Evolutionary conservation across 2,329 filamentous ascomycete species (phyloP), one percentile per base, ranked within the genome.

Genomic region (Aspergillus carbonarius): DNA sequence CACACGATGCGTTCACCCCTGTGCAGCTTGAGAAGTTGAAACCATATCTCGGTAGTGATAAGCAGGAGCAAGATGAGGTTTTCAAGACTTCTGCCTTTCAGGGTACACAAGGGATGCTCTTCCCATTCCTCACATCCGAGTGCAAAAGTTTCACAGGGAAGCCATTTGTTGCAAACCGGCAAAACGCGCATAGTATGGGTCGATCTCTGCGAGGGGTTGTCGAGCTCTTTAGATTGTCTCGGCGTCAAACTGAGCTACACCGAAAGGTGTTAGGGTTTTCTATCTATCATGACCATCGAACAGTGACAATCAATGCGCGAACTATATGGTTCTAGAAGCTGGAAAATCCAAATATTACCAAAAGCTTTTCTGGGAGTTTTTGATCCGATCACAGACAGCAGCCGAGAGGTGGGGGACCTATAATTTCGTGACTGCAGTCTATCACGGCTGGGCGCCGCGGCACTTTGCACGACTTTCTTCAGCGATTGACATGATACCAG

Each of bases 261-360:
- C 44, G 58, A n/a, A 54, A 10, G 10, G 12, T 49, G n/a, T 35
- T 57, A 7, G 54, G 54, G 5, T 57, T 57, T 49, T 60, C 54
- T 4, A 44, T 60, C 18, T 42, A 17, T 2, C 32, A 50, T 10
- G 13, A 57, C 18, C 13, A 50, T 25, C 2, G 23, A 1, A 5
- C 1, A 17, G 49, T 57, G 17, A 8, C 49, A 17, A 50, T 59
- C 18, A 37, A 46, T 17, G 57, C 51, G 5, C 51, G n/a, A n/a
- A 59, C 39, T 59, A 51, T 17, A 25, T 37, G 4, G 27, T 50
- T 5, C 17, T 59, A 4, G 34, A 55, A 32, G 27, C 7, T 2
- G 25, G 18, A 5, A 10, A 18, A 17, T 9, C 37, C 18, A 37
- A 13, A 13, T 58, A 55, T 18, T 17, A 46, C 17, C 34, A 23